Evolutionary conservation across 2,329 filamentous ascomycete genomes (phyloP).

Genomic region (Apiospora malaysiana): DNA sequence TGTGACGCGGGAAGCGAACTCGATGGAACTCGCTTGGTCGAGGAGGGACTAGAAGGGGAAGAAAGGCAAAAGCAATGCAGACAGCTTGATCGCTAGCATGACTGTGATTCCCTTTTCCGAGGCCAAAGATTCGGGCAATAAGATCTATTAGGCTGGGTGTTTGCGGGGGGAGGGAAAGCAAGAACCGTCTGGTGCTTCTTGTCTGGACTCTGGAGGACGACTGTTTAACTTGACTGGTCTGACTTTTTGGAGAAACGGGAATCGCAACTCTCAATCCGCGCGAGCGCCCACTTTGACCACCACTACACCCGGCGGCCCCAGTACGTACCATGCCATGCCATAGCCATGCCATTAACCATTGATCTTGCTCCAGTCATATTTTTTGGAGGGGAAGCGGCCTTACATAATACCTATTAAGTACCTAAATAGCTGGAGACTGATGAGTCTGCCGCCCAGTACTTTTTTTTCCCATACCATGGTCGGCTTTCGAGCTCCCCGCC

Average conservation of each 20-base stretch:
- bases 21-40: slow-evolving; percentile 17
- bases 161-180: slow-evolving; percentile 4
- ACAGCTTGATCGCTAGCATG: slow-evolving; percentile 16
- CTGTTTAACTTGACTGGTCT: slow-evolving; percentile 17
- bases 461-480: neutral
- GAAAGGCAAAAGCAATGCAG: slow-evolving; percentile 16
- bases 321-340: slow-evolving; percentile 13
- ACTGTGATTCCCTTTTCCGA: slow-evolving; percentile 10
- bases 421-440: slow-evolving; percentile 1
- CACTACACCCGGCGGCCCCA: slow-evolving; percentile 6
- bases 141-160: neutral
- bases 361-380: neutral
- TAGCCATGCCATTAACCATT: neutral
- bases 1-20: slow-evolving; percentile 16
- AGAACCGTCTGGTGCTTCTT: neutral
- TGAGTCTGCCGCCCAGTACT: neutral
- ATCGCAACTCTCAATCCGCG: slow-evolving; percentile 18
- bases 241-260: slow-evolving; percentile 19
- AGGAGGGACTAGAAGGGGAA: slow-evolving; percentile 16
- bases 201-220: neutral
- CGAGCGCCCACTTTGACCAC: slow-evolving; percentile 18
- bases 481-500: neutral
- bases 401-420: no score
- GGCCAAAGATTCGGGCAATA: neutral
- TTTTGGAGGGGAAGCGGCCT: slow-evolving; percentile 1